These are phyloP conservation scores for Microsporum ferrugineum DNA, from an alignment of 2,329 filamentous ascomycete genomes.

Conservation along the genomic window DNA sequence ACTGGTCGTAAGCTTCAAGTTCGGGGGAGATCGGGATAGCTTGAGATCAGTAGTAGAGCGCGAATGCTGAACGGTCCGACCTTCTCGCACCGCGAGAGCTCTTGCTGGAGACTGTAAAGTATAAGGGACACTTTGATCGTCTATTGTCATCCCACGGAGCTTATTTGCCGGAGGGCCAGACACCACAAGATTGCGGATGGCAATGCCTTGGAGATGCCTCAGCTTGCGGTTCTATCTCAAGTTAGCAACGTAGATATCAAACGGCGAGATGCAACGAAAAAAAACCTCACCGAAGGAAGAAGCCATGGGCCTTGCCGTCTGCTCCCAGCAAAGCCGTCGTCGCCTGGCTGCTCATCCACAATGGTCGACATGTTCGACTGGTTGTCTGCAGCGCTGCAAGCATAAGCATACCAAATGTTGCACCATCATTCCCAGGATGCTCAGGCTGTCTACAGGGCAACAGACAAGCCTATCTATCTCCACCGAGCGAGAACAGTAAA, in stretches of 20 bases:
- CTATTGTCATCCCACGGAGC: conserved; percentile 51
- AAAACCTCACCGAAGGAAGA: conserved; percentile 36
- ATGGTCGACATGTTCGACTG: conserved; percentile 6
- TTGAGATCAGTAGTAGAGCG: conserved; percentile 48
- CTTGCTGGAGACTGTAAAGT: conserved; percentile 56
- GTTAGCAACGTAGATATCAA: neutral
- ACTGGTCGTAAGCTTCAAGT: neutral
- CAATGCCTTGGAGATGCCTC: conserved; percentile 76
- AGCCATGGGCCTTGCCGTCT: conserved; percentile 41
- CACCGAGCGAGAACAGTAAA: neutral
- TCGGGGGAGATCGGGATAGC: conserved; percentile 14
- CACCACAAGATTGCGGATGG: conserved; percentile 73
- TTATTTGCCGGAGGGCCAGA: conserved; percentile 38
- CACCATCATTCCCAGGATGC: conserved; percentile 2
- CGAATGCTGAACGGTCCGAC: conserved; percentile 43
- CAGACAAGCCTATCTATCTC: neutral
- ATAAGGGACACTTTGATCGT: conserved; percentile 63
- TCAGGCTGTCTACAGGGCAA: neutral
- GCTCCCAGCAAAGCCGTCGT: conserved; percentile 21
- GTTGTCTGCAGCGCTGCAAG: neutral
- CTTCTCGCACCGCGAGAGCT: conserved; percentile 44
- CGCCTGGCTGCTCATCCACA: conserved; percentile 2
- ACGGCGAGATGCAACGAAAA: neutral
- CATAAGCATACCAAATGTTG: neutral
- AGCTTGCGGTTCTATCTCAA: conserved; percentile 66